These are phyloP conservation scores for Erythrobasidium hasegawianum DNA, from an alignment of 1,284 basidiomycete species.

Conservation along the genomic window DNA sequence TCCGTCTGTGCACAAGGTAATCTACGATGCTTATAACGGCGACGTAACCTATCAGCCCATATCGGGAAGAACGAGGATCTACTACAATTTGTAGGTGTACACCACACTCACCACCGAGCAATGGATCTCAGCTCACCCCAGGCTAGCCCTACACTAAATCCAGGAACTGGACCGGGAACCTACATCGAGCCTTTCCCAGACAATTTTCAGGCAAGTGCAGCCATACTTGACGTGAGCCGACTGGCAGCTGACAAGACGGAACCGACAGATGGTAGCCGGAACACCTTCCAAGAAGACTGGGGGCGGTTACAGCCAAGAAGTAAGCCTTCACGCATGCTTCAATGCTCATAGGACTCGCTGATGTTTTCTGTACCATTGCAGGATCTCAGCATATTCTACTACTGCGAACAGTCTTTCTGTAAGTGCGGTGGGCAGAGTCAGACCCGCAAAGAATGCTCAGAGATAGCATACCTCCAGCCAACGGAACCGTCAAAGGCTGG, in stretches of 20 bases:
- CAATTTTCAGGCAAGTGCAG: conserved; percentile 20
- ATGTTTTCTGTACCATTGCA: background rate
- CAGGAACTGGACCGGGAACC: conserved; percentile 22
- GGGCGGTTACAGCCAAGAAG: conserved; percentile 21
- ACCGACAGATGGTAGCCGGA: conserved; percentile 24
- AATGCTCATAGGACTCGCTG: background rate
- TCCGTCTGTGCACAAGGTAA: conserved; percentile 23
- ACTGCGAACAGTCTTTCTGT: conserved; percentile 28
- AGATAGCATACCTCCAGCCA: background rate
- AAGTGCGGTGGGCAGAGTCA: background rate
- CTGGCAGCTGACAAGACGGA: too few relatives aligned
- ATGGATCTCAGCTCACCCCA: background rate
- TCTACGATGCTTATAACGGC: background rate
- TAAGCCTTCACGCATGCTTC: background rate
- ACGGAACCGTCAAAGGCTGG: conserved; percentile 18
- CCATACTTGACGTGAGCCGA: too few relatives aligned
- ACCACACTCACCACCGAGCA: too few relatives aligned
- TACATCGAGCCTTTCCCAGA: conserved; percentile 31
- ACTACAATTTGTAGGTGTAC: conserved; percentile 18
- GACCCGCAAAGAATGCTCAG: background rate
- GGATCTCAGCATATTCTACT: conserved; percentile 32
- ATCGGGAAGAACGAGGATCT: conserved; percentile 28
- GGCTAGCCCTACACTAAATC: conserved; percentile 9
- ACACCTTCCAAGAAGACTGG: conserved; percentile 28
- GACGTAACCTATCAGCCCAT: conserved; percentile 19